These are phyloP conservation scores for Suillus clintonianus DNA, from an alignment of 768 basidiomycete species.

Conservation along the genomic window DNA sequence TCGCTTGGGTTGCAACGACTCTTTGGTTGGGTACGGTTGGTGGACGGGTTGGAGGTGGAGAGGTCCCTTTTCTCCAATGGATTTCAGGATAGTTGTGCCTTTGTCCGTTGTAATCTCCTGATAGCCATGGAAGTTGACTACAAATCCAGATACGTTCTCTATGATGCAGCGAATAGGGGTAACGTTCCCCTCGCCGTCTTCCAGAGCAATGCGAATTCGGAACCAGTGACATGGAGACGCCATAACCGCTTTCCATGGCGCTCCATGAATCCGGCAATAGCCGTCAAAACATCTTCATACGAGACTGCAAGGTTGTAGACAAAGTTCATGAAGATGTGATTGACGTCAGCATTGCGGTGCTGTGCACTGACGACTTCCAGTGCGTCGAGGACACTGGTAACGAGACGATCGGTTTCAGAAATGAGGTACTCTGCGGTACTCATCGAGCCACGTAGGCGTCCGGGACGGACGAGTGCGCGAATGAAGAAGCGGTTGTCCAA, in stretches of 20 bases:
- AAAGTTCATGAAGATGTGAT: slow-evolving; percentile 99
- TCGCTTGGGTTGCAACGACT: slow-evolving; percentile 96
- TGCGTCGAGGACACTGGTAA: slow-evolving; percentile 91
- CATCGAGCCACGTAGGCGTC: slow-evolving; percentile 89
- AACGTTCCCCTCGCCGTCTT: slow-evolving; percentile 93
- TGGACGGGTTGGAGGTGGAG: slow-evolving; percentile 95
- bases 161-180: slow-evolving; percentile 97
- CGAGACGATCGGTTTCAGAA: slow-evolving; percentile 95
- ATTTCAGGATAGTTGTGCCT: slow-evolving; percentile 93
- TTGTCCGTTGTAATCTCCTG: slow-evolving; percentile 97
- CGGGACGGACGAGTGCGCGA: slow-evolving; percentile 93
- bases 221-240: slow-evolving; percentile 97
- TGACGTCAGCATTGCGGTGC: slow-evolving; percentile 92
- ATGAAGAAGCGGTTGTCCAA: slow-evolving; percentile 99
- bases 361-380: slow-evolving; percentile 91
- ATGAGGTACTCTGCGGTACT: slow-evolving; percentile 97
- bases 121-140: slow-evolving; percentile 97
- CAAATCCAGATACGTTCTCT: slow-evolving; percentile 98
- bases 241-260: slow-evolving; percentile 97
- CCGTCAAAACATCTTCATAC: slow-evolving; percentile 95
- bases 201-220: slow-evolving; percentile 95
- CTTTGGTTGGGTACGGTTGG: slow-evolving; percentile 93
- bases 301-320: slow-evolving; percentile 94
- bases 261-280: slow-evolving; percentile 98
- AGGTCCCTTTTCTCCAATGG: slow-evolving; percentile 97